Base-by-base conservation (phyloP, 164 flowering plant species). In the Nymphaea colorata region DNA sequence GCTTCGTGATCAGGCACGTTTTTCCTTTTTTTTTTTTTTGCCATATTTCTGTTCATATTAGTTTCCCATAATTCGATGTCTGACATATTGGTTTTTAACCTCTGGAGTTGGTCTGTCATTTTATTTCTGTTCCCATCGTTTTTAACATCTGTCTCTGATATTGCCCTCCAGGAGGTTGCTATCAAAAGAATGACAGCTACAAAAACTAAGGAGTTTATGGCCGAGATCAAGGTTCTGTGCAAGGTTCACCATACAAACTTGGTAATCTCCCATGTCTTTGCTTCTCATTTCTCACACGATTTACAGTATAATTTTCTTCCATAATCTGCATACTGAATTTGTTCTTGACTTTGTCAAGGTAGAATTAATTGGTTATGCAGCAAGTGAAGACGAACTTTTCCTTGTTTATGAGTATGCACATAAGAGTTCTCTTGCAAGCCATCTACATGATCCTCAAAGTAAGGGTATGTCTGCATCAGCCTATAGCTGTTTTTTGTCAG, bases 321-420 rank as follows among this genome's bases (percentile, higher is more conserved):
- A 25, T 3, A 14, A 6, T 47, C 55, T 47, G 55, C 12, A 14
- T 76, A 77, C 73, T 71, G 42, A n/a, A 66, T 67, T 69, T 76
- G 53, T 42, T 74, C 82, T 83, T 14, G 12, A 76, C 68, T 79
- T 79, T 88, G 76, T 88, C 84, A 87, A 92, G 98, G 98, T 93
- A 80, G 98, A 93, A 77, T 74, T 93, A 87, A 86, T 93, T 78
- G 98, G 98, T 68, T 90, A 87, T 79, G 92, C 96, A 3, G 91
- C 96, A 41, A 86, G 80, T 62, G 79, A 77, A 69, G 92, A 87
- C 62, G 96, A 93, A 72, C 88, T 93, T 63, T 89, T 90, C 74
- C 88, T 93, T 51, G 78, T 90, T 53, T 93, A 90, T 73, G 98
- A 93, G 72, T 86, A 79, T 80, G 91, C 94, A 11, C 92, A 90